Evolutionary conservation across 345 rosid genomes (phyloP).

Genomic region (Bruguiera parviflora): DNA sequence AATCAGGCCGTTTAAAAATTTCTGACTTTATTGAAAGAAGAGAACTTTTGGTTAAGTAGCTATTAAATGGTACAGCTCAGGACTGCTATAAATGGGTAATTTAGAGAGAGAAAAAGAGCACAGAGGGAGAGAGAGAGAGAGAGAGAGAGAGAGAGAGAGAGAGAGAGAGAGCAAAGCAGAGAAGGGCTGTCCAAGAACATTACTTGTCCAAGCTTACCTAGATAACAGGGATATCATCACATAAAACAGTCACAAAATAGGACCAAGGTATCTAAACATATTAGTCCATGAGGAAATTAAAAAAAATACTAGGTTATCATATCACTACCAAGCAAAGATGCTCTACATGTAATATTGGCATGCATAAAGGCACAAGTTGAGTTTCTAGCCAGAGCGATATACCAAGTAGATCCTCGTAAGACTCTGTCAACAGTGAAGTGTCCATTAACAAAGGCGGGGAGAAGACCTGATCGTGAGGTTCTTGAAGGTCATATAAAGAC

Average conservation of each 20-base stretch:
- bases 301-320: neutral
- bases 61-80: too few relatives aligned
- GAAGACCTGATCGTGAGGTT: constrained; percentile 62
- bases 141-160: too few relatives aligned
- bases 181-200: too few relatives aligned
- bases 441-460: constrained; percentile 92
- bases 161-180: too few relatives aligned
- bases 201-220: too few relatives aligned
- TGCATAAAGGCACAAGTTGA: neutral
- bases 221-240: too few relatives aligned
- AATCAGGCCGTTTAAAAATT: neutral
- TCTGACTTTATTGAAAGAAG: too few relatives aligned
- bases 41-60: too few relatives aligned
- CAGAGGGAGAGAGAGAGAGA: too few relatives aligned
- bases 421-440: constrained; percentile 60
- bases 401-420: constrained; percentile 94
- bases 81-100: too few relatives aligned
- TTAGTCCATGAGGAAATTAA: neutral
- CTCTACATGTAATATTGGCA: neutral
- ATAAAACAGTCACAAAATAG: neutral
- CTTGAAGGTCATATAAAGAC: constrained; percentile 64
- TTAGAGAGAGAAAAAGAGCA: too few relatives aligned
- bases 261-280: neutral
- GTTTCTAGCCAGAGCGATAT: constrained; percentile 29
- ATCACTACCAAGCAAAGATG: neutral